Base-by-base conservation (phyloP, 805 yeast genomes). In the Wickerhamiella parazyma region DNA sequence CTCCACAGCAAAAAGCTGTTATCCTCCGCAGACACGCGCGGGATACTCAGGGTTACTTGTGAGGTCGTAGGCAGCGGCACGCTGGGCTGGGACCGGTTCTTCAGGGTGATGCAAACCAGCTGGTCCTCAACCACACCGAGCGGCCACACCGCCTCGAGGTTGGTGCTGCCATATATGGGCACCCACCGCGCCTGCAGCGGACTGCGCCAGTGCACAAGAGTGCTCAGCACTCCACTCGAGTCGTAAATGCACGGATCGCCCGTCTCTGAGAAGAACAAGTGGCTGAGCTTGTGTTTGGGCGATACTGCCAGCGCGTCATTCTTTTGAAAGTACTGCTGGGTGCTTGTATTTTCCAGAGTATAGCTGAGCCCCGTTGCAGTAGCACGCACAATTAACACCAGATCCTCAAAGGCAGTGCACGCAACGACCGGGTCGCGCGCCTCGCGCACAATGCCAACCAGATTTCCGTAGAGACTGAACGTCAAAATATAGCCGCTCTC, bases 211-310 rank as follows among this genome's bases (percentile, higher is more conserved):
- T 78, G 74, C 19, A 78, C 68, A 17, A 91, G 64, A 0, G 84
- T 73, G 25, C 81, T 60, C 31, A 91, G 66, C 9, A 77, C 71
- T 48, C 85, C 85, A 49, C 79, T 86, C 25, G 69, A 66, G n/a
- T 93, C 95, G 44, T 78, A 80, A 6, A 87, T 59, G 49, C 91
- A 81, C 1, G 98, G 98, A 59, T 89, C 96, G 17, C 94, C 94
- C 54, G 73, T 78, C 36, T 78, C 78, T 35, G 84, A 80, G 66
- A 89, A 91, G 55, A 91, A 86, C n/a, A 83, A 58, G 2, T 87
- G 79, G 49, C 73, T 75, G 50, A 80, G 60, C 12, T 12, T 33
- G 9, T 45, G 38, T 41, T 57, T 41, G 20, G 48, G 64, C 62
- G 53, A 64, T 70, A 55, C 49, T 26, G 57, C 67, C 31, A 58